Evolutionary conservation across 2,329 filamentous ascomycete genomes (phyloP).

Genomic region (Cercospora sp.): DNA sequence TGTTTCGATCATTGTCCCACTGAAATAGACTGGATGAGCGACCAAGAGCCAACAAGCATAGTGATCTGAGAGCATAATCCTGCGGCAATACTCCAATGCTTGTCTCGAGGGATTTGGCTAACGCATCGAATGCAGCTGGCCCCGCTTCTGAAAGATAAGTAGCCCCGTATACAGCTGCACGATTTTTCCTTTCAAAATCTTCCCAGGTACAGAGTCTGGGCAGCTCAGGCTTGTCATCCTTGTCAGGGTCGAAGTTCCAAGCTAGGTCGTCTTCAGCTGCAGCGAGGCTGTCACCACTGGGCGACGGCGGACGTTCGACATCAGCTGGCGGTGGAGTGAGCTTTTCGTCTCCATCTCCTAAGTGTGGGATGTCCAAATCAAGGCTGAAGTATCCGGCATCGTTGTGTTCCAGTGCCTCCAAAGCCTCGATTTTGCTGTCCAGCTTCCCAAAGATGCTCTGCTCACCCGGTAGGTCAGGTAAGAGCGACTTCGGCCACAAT

Average conservation of each 20-base stretch:
- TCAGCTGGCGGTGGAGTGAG: conserved; percentile 19
- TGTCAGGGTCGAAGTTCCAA: conserved; percentile 42
- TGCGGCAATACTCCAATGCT: conserved; percentile 41
- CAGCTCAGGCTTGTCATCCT: conserved; percentile 37
- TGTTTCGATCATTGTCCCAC: conserved; percentile 55
- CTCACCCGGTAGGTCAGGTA: conserved; percentile 8
- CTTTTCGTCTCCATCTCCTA: conserved; percentile 33
- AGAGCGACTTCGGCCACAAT: conserved; percentile 27
- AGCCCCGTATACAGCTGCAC: conserved; percentile 43
- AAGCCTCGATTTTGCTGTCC: background rate
- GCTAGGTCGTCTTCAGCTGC: conserved; percentile 38
- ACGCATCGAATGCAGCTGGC: conserved; percentile 64
- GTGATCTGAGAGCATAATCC: conserved; percentile 48
- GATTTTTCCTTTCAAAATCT: conserved; percentile 48
- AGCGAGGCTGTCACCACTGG: conserved; percentile 21
- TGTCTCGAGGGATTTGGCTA: conserved; percentile 52
- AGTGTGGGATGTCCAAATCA: conserved; percentile 19
- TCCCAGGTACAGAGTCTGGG: conserved; percentile 67
- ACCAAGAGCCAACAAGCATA: conserved; percentile 68
- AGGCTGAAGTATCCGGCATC: conserved; percentile 16
- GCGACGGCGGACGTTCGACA: conserved; percentile 21
- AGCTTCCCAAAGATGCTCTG: conserved; percentile 23
- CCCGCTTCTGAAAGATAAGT: conserved; percentile 70
- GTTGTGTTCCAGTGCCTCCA: background rate
- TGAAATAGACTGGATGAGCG: conserved; percentile 70